phyloP scores from a whole-genome alignment of 2,329 filamentous ascomycete genomes.

The Diaporthe vaccinii region DNA sequence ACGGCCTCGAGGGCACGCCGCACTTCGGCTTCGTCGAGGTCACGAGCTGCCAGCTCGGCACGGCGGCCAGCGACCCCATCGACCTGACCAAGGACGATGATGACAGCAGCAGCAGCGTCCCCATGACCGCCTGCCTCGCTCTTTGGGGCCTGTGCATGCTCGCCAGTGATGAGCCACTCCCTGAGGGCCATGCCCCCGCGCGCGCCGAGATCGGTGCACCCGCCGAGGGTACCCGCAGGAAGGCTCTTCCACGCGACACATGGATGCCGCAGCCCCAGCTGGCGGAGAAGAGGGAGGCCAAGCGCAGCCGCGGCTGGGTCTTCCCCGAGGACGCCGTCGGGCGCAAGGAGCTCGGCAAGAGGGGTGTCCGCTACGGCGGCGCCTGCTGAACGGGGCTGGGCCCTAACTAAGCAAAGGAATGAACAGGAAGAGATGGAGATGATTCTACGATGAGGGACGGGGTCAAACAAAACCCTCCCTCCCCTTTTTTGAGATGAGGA shows the following conservation, averaged over 20 bases:
- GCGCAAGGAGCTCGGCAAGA: constrained; percentile 78
- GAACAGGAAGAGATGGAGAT: not conserved
- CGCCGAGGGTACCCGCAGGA: constrained; percentile 78
- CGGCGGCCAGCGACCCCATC: constrained; percentile 37
- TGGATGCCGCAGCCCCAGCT: constrained; percentile 83
- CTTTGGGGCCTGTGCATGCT: constrained; percentile 79
- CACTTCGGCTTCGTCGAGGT: constrained; percentile 93
- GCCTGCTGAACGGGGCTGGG: constrained; percentile 38
- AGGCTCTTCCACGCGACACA: constrained; percentile 76
- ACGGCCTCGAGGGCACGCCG: constrained; percentile 78
- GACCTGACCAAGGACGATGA: constrained; percentile 46
- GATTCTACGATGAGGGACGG: constrained; percentile 1
- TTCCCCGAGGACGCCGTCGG: constrained; percentile 81
- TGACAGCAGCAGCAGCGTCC: constrained; percentile 49
- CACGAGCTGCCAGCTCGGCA: constrained; percentile 69
- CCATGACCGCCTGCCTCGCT: constrained; percentile 79
- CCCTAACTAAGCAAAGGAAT: not conserved
- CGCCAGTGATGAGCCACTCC: constrained; percentile 51
- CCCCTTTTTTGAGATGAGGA: constrained; percentile 4
- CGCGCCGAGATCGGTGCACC: constrained; percentile 80
- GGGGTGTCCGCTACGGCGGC: constrained; percentile 70
- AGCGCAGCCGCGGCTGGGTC: constrained; percentile 80
- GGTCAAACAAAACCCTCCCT: constrained; percentile 1
- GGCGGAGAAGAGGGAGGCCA: constrained; percentile 82
- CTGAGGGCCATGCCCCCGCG: constrained; percentile 70